These are phyloP conservation scores for Chlamydomonas incerta DNA, from an alignment of 139 green algal species.

Conservation along the genomic window DNA sequence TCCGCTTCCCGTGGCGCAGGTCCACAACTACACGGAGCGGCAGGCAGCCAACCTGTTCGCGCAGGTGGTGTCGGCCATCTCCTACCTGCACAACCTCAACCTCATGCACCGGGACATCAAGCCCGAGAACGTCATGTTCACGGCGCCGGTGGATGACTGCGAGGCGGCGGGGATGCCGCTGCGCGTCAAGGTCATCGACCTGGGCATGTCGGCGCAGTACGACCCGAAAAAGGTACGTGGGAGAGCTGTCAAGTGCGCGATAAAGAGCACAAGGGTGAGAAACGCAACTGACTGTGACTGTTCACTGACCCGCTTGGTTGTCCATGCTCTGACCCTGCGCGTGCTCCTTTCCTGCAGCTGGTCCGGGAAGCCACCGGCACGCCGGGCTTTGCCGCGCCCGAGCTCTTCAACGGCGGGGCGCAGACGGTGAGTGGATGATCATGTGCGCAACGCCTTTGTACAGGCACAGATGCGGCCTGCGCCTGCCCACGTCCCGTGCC, in stretches of 20 bases:
- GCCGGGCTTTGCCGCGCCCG: constrained; percentile 56
- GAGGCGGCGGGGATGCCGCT: constrained; percentile 28
- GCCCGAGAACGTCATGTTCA: constrained; percentile 62
- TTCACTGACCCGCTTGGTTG: too few relatives aligned
- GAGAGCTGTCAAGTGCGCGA: too few relatives aligned
- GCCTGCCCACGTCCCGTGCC: too few relatives aligned
- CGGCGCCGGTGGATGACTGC: constrained; percentile 33
- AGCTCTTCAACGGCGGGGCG: constrained; percentile 12
- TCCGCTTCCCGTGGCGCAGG: not conserved
- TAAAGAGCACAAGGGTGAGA: too few relatives aligned
- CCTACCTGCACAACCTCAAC: constrained; percentile 60
- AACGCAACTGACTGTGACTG: too few relatives aligned
- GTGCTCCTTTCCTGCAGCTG: too few relatives aligned
- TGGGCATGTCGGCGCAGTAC: constrained; percentile 56
- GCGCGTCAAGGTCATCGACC: constrained; percentile 60
- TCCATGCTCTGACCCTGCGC: too few relatives aligned
- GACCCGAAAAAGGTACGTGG: constrained; percentile 11
- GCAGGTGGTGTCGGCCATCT: constrained; percentile 52
- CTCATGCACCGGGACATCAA: constrained; percentile 64
- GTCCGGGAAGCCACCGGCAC: constrained; percentile 51
- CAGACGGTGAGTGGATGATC: constrained; percentile 26
- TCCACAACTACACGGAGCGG: constrained; percentile 55
- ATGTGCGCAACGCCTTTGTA: too few relatives aligned
- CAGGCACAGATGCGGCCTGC: too few relatives aligned
- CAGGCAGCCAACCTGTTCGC: constrained; percentile 52